Evolutionary conservation across 352 stramenopile genomes (phyloP), one percentile per base, ranked within the genome.

Genomic region (Phytopythium cucurbitacearum): DNA sequence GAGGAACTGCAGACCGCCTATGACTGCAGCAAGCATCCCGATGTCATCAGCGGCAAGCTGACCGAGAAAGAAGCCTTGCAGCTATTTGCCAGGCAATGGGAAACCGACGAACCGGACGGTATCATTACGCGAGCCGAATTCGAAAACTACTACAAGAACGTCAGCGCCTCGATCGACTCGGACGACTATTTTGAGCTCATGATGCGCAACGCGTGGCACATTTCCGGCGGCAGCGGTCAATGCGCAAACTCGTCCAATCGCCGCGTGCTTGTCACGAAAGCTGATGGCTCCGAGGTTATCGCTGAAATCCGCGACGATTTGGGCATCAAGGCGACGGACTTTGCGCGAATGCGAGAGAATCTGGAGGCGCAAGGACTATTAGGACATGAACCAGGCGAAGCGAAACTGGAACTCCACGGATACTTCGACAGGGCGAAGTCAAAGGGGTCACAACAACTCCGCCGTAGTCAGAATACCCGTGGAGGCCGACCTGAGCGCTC

Each of bases 141-240:
- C 48, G 73, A 79, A 37, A 69, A 84, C 21, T 98, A 97, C 69
- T 98, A 98, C 68, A 65, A 71, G 5, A 96, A 96, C 58, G 64
- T 97, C 15, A 93, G 80, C 28, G 83, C 82, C 15, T 76, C 64
- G 32, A 91, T 97, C 51, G 87, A 97, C 49, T 75, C 92, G 64
- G 91, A 97, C 60, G 87, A 97, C 40, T 96, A 97, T 57, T 98
- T 97, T 57, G 87, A 96, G 67, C 66, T 93, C 46, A 95, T 97
- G 82, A 89, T 97, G 64, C 83, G 85, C 53, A 97, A 96, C 56
- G 78, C 74, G 5, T 88, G 77, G 77, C 74, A 88, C 51, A 82
- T 95, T 12, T 77, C 69, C 1, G 85, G 85, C 11, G 85, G 85
- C 11, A 52, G 66, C 1, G 85, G 79, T 2, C 64, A 62, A 40